Percentiles rank a stretch among this genome's conserved stretches.
phyloP scores from a whole-genome alignment of 106 monocot species.

The Apostasia ramifera region DNA sequence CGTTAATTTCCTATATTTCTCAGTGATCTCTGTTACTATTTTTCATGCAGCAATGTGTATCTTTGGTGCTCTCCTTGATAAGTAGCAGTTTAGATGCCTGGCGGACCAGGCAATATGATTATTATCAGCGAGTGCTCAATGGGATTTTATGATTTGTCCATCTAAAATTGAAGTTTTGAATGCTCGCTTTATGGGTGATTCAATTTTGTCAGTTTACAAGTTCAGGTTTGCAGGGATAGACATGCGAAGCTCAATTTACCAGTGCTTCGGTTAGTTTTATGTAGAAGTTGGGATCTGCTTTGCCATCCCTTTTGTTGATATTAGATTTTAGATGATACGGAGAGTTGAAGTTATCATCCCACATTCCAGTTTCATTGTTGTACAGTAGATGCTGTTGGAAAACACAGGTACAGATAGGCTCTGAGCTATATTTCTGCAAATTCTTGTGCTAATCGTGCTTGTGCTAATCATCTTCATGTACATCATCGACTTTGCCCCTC shows the following conservation, averaged over 20 bases:
- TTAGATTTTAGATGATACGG: conserved; percentile 8
- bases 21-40: conserved; percentile 8
- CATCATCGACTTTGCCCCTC: not conserved
- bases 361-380: conserved; percentile 14
- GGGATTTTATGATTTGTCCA: conserved; percentile 70
- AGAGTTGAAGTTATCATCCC: not conserved
- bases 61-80: conserved; percentile 92
- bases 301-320: conserved; percentile 21
- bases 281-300: not conserved
- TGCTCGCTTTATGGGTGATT: not conserved
- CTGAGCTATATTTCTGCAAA: no score
- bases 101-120: conserved; percentile 96
- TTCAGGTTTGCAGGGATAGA: not conserved
- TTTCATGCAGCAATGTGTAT: conserved; percentile 90
- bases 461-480: not conserved
- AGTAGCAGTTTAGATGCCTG: conserved; percentile 99
- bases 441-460: not conserved
- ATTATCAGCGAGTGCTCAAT: conserved; percentile 94
- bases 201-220: conserved; percentile 2
- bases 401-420: not conserved
- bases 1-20: not conserved
- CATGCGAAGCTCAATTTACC: not conserved
- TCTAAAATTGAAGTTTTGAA: conserved; percentile 11
- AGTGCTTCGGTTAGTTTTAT: not conserved
- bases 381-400: conserved; percentile 23